phyloP scores from a whole-genome alignment of 2,329 filamentous ascomycete species.

The Microdochium trichocladiopsis region DNA sequence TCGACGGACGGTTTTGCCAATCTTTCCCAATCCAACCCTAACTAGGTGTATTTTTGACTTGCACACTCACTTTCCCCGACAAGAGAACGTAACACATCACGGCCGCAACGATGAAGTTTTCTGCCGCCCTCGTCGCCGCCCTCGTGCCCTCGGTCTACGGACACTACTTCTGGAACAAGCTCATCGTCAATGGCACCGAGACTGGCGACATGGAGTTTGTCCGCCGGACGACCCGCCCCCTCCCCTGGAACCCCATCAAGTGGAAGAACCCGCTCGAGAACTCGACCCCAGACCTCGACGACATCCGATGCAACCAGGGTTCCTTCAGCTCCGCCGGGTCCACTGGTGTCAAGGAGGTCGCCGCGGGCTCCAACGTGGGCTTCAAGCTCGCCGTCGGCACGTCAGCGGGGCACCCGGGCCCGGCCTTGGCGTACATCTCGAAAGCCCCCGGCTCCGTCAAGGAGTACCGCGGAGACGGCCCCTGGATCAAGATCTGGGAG shows the following conservation, averaged over 20 bases:
- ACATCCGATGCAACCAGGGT: constrained; percentile 20
- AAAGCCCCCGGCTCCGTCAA: constrained; percentile 6
- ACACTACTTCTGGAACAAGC: constrained; percentile 20
- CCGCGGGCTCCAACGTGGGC: constrained; percentile 1
- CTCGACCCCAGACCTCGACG: constrained; percentile 11
- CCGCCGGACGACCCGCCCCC: constrained; percentile 13
- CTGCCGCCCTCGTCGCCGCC: constrained; percentile 6
- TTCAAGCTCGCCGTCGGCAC: constrained; percentile 2
- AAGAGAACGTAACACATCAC: background rate
- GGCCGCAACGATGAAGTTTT: constrained; percentile 11
- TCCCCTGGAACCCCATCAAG: constrained; percentile 18
- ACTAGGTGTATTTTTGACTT: background rate
- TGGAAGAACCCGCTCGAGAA: constrained; percentile 15
- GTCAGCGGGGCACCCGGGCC: constrained; percentile 3
- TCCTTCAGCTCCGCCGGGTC: constrained; percentile 8
- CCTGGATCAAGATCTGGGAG: constrained; percentile 14
- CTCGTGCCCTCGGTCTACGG: constrained; percentile 12
- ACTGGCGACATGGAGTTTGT: constrained; percentile 11
- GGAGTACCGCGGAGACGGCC: constrained; percentile 17
- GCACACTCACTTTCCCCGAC: background rate
- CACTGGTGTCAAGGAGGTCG: constrained; percentile 1
- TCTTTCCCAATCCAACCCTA: background rate
- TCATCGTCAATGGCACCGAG: constrained; percentile 14
- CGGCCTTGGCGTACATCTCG: background rate
- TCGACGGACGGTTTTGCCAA: background rate